These are phyloP conservation scores for Peziza echinospora DNA, from an alignment of 495 filamentous ascomycete species.

Conservation along the genomic window DNA sequence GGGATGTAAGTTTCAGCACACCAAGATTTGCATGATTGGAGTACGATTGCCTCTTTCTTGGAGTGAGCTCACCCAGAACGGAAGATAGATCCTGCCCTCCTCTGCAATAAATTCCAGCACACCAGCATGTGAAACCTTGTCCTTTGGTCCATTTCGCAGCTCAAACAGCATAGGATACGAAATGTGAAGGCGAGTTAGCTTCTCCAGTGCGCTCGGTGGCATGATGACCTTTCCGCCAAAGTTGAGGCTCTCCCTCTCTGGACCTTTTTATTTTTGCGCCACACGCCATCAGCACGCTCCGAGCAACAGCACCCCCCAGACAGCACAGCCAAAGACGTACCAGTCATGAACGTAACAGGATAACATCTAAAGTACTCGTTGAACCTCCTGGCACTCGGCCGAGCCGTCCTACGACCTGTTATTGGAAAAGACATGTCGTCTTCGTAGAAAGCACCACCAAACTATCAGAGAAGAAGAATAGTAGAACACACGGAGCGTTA, in stretches of 20 bases:
- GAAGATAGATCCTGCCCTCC: slow-evolving; percentile 87
- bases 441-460: background rate
- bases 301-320: too few species aligned
- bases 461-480: too few species aligned
- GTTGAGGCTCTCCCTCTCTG: slow-evolving; percentile 75
- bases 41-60: slow-evolving; percentile 55
- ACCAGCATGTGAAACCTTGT: slow-evolving; percentile 67
- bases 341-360: slow-evolving; percentile 76
- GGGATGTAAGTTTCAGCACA: slow-evolving; percentile 88
- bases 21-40: slow-evolving; percentile 93
- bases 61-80: slow-evolving; percentile 70
- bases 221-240: slow-evolving; percentile 94
- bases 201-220: slow-evolving; percentile 84
- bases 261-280: too few species aligned
- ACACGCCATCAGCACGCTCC: too few species aligned
- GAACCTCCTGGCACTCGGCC: slow-evolving; percentile 26
- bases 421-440: background rate
- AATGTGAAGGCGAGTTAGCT: slow-evolving; percentile 85
- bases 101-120: slow-evolving; percentile 95
- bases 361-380: slow-evolving; percentile 97
- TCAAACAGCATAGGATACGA: slow-evolving; percentile 96
- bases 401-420: background rate
- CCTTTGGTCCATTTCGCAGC: slow-evolving; percentile 64
- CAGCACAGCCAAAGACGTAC: background rate
- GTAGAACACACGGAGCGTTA: too few species aligned